Conservation (phyloP, 257 asterid genomes). For the Plantago elongata region DNA sequence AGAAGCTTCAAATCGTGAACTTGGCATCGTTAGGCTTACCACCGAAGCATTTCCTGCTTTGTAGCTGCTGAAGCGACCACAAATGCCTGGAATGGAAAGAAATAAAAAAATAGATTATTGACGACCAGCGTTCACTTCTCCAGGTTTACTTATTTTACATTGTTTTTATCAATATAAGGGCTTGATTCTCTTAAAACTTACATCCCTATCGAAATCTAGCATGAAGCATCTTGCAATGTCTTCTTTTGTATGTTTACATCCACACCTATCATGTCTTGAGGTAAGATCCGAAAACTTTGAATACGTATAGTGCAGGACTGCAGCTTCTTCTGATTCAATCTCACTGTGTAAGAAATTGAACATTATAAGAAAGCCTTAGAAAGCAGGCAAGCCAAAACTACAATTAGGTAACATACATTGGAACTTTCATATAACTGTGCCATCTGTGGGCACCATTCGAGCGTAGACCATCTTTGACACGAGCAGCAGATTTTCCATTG, state of each 20-base stretch:
- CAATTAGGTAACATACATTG: constrained; percentile 35
- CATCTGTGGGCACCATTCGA: constrained; percentile 80
- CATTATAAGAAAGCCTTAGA: too few relatives aligned
- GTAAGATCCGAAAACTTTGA: constrained; percentile 65
- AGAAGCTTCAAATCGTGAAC: not conserved
- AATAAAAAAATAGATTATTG: not conserved
- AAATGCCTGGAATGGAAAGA: constrained; percentile 37
- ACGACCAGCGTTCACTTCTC: not conserved
- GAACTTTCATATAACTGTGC: constrained; percentile 67
- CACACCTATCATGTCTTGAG: constrained; percentile 61
- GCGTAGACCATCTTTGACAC: constrained; percentile 63
- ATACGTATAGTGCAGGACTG: constrained; percentile 64
- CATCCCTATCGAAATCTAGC: constrained; percentile 65
- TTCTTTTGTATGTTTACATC: constrained; percentile 61
- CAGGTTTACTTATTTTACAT: not conserved
- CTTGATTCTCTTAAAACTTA: constrained; percentile 27
- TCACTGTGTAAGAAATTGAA: constrained; percentile 37
- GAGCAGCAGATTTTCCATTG: constrained; percentile 75
- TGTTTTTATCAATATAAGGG: not conserved
- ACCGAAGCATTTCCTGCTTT: constrained; percentile 42
- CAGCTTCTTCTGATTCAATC: constrained; percentile 56
- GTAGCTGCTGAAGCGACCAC: constrained; percentile 39
- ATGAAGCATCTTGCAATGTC: constrained; percentile 62
- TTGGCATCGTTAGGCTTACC: constrained; percentile 22
- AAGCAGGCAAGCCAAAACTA: not conserved